Evolutionary conservation across 805 yeast genomes (phyloP).

Genomic region (Myxozyma kluyveri): DNA sequence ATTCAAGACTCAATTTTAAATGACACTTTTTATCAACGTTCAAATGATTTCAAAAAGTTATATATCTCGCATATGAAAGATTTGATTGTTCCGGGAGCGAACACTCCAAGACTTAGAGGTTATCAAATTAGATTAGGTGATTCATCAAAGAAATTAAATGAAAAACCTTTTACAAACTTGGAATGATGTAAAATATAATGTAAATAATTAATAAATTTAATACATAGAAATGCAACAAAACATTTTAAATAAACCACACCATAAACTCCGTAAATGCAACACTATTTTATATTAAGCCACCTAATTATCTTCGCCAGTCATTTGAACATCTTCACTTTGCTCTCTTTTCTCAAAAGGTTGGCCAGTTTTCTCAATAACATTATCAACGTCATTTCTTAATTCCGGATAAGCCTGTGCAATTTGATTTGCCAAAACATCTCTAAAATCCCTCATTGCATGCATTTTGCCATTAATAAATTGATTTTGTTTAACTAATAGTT

Average conservation of each 20-base stretch:
- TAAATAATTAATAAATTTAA: not conserved
- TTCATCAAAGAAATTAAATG: conserved; percentile 22
- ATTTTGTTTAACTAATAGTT: conserved; percentile 84
- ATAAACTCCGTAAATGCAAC: not conserved
- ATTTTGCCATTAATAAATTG: conserved; percentile 85
- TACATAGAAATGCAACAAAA: not conserved
- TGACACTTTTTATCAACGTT: conserved; percentile 36
- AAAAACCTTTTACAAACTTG: conserved; percentile 13
- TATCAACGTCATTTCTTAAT: conserved; percentile 50
- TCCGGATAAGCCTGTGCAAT: conserved; percentile 79
- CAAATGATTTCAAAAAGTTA: conserved; percentile 9
- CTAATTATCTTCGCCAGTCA: too few species aligned
- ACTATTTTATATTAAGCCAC: too few species aligned
- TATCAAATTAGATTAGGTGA: conserved; percentile 26
- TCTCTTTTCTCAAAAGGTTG: conserved; percentile 6
- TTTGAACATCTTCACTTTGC: not conserved
- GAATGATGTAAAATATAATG: not conserved
- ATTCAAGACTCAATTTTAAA: conserved; percentile 35
- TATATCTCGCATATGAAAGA: conserved; percentile 17
- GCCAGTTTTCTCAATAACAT: conserved; percentile 20
- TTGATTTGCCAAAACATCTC: conserved; percentile 65
- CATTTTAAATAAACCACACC: not conserved
- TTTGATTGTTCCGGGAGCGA: conserved; percentile 8
- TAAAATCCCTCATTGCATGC: conserved; percentile 54
- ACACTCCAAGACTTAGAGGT: conserved; percentile 27